Evolutionary conservation across 768 basidiomycete genomes (phyloP), one percentile per base, ranked within the genome.

Genomic region (Ramaria sp.): DNA sequence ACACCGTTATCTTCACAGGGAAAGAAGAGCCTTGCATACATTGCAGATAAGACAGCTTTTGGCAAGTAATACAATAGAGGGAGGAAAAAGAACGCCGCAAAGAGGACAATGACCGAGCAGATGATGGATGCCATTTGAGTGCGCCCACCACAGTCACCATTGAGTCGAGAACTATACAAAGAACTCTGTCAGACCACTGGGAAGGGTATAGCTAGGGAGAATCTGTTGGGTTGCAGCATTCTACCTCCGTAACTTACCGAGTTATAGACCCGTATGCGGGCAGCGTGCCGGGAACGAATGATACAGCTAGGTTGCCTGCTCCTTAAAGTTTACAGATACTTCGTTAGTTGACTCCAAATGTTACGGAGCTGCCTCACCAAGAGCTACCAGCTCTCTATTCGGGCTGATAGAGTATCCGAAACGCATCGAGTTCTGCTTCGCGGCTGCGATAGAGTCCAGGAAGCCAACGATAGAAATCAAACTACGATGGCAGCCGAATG

Each of bases 191-290:
- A 44, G 1, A 53, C 28, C 25, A 22, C 5, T 3, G 47, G n/a
- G 13, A 4, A 34, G 32, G 10, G n/a, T 43, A 9, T 48, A 9
- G n/a, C 47, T 51, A 30, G 8, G 8, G 28, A 49, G 13, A 34
- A 34, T 9, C 8, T 34, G 32, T 13, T 34, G 32, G 9, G 32
- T 9, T 34, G 32, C 32, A 34, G 32, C 32, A 24, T n/a, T 5
- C 15, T 32, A 18, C 13, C 36, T 18, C 37, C 44, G 52, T 32
- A 3, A 67, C 71, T 47, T 61, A 86, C 88, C 89, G 77, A 1
- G 96, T 92, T 59, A 98, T 91, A 4, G 89, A 90, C 2, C 95
- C 96, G 64, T 84, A 96, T 0, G 91, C 90, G 3, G 94, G 93
- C 1, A 98, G 73, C 0, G 88, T 88, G 1, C 96, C 95, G 3